Percentiles rank a stretch among this genome's conserved stretches.
phyloP scores from a whole-genome alignment of 352 stramenopile species.

The Phytopythium cucurbitacearum region DNA sequence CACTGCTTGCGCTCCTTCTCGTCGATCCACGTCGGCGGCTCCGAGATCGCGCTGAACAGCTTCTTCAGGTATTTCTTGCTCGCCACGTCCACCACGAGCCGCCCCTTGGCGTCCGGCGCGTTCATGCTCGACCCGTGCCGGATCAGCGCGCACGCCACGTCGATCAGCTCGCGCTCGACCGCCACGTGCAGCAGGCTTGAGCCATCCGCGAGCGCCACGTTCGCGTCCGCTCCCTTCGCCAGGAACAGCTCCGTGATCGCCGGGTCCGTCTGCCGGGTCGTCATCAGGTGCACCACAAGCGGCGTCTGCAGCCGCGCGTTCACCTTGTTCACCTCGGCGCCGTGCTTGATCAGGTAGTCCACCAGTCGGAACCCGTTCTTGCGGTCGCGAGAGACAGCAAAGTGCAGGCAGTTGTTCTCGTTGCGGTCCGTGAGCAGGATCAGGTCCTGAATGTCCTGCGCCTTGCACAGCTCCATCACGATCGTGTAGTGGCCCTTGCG shows the following conservation, averaged over 20 bases:
- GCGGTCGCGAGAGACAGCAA: slow-evolving; percentile 74
- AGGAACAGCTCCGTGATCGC: slow-evolving; percentile 77
- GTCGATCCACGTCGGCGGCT: slow-evolving; percentile 76
- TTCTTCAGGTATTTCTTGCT: slow-evolving; percentile 82
- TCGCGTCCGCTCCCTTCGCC: slow-evolving; percentile 52
- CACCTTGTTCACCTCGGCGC: slow-evolving; percentile 79
- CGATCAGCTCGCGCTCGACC: slow-evolving; percentile 77
- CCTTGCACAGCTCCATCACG: slow-evolving; percentile 84
- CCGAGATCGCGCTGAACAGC: slow-evolving; percentile 73
- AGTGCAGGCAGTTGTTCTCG: slow-evolving; percentile 83
- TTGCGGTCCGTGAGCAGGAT: slow-evolving; percentile 77
- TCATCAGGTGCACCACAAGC: slow-evolving; percentile 83
- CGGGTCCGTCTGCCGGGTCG: slow-evolving; percentile 76
- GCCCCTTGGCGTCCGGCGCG: slow-evolving; percentile 60
- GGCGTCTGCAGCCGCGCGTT: slow-evolving; percentile 77
- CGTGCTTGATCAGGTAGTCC: slow-evolving; percentile 82
- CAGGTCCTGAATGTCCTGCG: slow-evolving; percentile 52
- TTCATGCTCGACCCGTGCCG: slow-evolving; percentile 71
- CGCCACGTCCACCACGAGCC: slow-evolving; percentile 70
- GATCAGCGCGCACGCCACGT: slow-evolving; percentile 73
- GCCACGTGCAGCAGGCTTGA: slow-evolving; percentile 81
- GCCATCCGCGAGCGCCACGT: slow-evolving; percentile 72
- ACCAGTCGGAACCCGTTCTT: slow-evolving; percentile 81
- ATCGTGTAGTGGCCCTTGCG: slow-evolving; percentile 84
- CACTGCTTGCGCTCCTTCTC: slow-evolving; percentile 67